phyloP scores from a whole-genome alignment of 129 eudicot genomes.

The Silybum marianum region DNA sequence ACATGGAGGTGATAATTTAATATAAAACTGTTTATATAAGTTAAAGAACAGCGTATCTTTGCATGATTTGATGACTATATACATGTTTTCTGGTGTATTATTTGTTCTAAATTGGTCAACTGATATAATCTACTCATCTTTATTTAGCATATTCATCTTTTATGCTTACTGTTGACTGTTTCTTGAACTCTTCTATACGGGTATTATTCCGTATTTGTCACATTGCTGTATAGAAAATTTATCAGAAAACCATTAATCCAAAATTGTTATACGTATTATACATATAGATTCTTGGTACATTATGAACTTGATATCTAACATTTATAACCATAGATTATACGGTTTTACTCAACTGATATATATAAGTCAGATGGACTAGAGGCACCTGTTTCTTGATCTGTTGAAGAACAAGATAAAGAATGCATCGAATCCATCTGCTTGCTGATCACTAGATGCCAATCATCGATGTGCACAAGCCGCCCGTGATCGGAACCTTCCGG shows the following conservation, averaged over 20 bases:
- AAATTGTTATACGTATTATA: not conserved
- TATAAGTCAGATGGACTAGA: constrained; percentile 43
- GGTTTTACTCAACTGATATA: constrained; percentile 40
- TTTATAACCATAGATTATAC: constrained; percentile 6
- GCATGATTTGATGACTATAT: not conserved
- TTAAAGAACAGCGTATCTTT: not conserved
- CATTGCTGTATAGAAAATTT: not conserved
- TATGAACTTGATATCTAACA: not conserved
- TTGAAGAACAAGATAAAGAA: constrained; percentile 16
- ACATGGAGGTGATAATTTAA: not conserved
- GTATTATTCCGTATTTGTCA: not conserved
- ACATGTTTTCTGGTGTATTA: not conserved
- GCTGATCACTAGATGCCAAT: constrained; percentile 51
- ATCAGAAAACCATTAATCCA: not conserved
- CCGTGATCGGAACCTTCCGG: constrained; percentile 47
- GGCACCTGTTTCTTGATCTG: constrained; percentile 26
- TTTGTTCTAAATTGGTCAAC: not conserved
- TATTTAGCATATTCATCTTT: not conserved
- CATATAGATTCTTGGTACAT: not conserved
- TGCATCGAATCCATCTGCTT: constrained; percentile 29
- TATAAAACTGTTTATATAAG: not conserved
- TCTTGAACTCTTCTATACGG: not conserved
- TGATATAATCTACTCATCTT: not conserved
- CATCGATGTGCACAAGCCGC: constrained; percentile 47
- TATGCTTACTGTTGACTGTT: not conserved